These are phyloP conservation scores for Artemisia tridentata DNA, from an alignment of 129 eudicot genomes.

Conservation along the genomic window DNA sequence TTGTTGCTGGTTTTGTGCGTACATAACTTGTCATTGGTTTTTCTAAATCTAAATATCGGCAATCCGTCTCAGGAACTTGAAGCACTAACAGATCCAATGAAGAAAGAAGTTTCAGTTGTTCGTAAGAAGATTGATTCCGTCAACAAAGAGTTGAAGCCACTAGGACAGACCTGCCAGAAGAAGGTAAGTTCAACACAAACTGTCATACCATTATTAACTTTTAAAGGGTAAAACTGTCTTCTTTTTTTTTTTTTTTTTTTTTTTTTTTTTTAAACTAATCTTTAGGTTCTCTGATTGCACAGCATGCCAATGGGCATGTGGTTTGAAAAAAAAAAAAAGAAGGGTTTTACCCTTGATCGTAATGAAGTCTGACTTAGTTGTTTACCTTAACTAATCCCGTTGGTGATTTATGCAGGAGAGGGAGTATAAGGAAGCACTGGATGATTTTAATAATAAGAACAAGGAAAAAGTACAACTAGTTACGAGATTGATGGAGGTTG, in stretches of 20 bases:
- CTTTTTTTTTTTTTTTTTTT: too few species aligned
- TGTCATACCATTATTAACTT: not conserved
- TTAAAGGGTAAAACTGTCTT: not conserved
- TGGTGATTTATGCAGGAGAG: constrained; percentile 45
- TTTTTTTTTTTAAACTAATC: too few species aligned
- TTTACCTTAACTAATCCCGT: not conserved
- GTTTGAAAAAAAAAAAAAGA: not conserved
- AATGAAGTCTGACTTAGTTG: too few species aligned
- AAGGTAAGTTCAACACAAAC: constrained; percentile 42
- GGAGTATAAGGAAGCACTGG: constrained; percentile 87
- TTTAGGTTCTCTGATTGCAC: not conserved
- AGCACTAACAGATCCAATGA: constrained; percentile 83
- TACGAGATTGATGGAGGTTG: constrained; percentile 88
- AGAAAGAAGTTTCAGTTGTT: constrained; percentile 68
- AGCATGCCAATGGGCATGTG: not conserved
- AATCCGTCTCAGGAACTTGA: constrained; percentile 68
- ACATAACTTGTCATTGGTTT: constrained; percentile 2
- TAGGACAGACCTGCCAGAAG: constrained; percentile 80
- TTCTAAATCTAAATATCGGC: constrained; percentile 20
- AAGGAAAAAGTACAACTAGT: constrained; percentile 86
- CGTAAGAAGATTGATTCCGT: constrained; percentile 83
- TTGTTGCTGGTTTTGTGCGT: constrained; percentile 21
- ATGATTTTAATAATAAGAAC: constrained; percentile 84
- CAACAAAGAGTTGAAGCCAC: constrained; percentile 81
- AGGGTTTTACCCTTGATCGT: not conserved